Conservation (phyloP, 2,329 filamentous ascomycete genomes). For the Didymella arachidicola region DNA sequence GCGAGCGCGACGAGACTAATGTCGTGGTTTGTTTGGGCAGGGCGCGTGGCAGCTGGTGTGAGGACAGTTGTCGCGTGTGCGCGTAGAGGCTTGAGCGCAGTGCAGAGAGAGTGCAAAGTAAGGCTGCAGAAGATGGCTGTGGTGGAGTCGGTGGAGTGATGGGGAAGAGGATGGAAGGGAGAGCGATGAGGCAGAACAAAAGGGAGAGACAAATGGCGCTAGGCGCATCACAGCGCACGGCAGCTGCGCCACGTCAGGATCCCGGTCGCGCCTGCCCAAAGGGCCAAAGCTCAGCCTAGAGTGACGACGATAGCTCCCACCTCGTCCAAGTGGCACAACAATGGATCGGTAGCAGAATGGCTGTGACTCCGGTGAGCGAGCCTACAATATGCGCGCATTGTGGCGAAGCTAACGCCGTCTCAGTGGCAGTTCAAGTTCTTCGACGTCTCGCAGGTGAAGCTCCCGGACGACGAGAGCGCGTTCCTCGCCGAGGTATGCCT, state of each 20-base stretch:
- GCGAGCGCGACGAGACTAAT: constrained; percentile 24
- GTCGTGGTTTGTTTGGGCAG: constrained; percentile 30
- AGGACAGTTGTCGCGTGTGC: constrained; percentile 25
- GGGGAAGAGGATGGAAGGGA: constrained; percentile 18
- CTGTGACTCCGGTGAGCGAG: constrained; percentile 51
- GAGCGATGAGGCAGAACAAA: constrained; percentile 25
- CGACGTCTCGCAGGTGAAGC: constrained; percentile 84
- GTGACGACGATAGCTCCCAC: constrained; percentile 37
- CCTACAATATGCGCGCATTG: constrained; percentile 1
- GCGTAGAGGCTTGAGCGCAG: constrained; percentile 23
- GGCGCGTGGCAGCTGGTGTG: constrained; percentile 29
- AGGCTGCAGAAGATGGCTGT: constrained; percentile 19
- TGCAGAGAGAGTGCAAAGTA: constrained; percentile 19
- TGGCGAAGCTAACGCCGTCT: constrained; percentile 34
- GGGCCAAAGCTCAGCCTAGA: constrained; percentile 22
- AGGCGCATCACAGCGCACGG: constrained; percentile 5
- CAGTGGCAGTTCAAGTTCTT: constrained; percentile 99
- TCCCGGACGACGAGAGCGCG: constrained; percentile 79
- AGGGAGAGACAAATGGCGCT: constrained; percentile 19
- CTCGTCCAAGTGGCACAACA: constrained; percentile 18
- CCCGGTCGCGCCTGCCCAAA: constrained; percentile 22
- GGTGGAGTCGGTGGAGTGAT: constrained; percentile 16
- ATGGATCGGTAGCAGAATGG: constrained; percentile 48
- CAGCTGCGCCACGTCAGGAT: constrained; percentile 16
- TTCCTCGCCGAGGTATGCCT: constrained; percentile 77